Evolutionary conservation across 2,329 filamentous ascomycete species (phyloP).

Genomic region (Neofusicoccum kwambonambiense): DNA sequence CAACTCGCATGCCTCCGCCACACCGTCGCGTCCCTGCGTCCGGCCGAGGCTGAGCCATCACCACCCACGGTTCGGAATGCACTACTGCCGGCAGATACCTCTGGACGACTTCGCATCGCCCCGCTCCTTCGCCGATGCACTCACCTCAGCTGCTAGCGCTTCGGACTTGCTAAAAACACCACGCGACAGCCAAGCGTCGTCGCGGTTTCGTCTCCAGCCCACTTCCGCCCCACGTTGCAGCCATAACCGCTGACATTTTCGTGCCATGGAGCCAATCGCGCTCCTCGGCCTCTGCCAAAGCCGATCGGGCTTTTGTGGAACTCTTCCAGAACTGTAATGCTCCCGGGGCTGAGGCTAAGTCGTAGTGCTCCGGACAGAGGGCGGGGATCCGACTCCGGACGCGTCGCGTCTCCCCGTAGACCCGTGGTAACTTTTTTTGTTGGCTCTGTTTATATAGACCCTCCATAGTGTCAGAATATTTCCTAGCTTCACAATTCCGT

Average conservation of each 20-base stretch:
- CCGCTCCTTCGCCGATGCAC: slow-evolving; percentile 4
- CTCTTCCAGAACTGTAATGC: slow-evolving; percentile 2
- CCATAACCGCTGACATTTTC: not conserved
- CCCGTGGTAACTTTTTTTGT: slow-evolving; percentile 1
- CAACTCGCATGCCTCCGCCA: too few relatives aligned
- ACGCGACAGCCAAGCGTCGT: not conserved
- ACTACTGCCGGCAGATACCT: not conserved
- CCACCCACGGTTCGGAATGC: not conserved
- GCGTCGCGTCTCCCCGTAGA: slow-evolving; percentile 8
- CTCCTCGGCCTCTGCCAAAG: not conserved
- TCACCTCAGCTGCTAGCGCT: slow-evolving; percentile 2
- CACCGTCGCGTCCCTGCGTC: not conserved
- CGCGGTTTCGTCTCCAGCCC: not conserved
- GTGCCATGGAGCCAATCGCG: not conserved
- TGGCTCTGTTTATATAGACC: slow-evolving; percentile 4
- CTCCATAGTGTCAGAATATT: not conserved
- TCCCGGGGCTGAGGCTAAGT: not conserved
- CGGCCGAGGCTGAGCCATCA: not conserved
- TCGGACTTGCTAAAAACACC: slow-evolving; percentile 13
- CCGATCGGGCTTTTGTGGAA: not conserved
- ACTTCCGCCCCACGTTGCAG: not conserved
- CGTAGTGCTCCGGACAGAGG: not conserved
- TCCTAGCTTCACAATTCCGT: not conserved
- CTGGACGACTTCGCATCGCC: not conserved
- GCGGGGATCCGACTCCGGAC: slow-evolving; percentile 10